Base-by-base conservation (phyloP, 768 basidiomycete genomes). In the Suillus subalutaceus region DNA sequence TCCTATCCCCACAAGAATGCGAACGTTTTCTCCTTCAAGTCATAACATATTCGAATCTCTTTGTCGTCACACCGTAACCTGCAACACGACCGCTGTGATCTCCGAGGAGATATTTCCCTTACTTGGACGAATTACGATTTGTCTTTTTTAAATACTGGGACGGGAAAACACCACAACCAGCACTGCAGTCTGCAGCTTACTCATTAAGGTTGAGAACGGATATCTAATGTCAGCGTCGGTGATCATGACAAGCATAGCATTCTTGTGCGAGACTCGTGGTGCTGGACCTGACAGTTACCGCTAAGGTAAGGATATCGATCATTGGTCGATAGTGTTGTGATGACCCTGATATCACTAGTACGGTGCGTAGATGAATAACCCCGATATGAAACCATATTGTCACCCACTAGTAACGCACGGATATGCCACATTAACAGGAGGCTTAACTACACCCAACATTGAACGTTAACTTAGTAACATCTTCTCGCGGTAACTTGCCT, bases 341-440 rank as follows among this genome's bases (percentile, higher is more conserved):
- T 7, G 35, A 60, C 26, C 58, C 40, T 41, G 23, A 26, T 60
- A 30, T 60, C 58, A 9, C 26, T 43, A 43, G 18, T 18, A 43
- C 43, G 9, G 9, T 18, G 2, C n/a, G 4, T n/a, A 57, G 37
- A 40, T 58, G 58, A 41, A 41, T 57, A 38, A 16, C 23, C 10
- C 38, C 38, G 58, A 60, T 60, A 60, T 60, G 40, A 60, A 60
- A 60, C 40, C 40, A 26, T 41, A 41, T 41, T 18, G 26, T 43
- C 20, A 10, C 23, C 10, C 26, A 15, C 40, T 43, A 18, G 40
- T 26, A 41, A 40, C 40, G n/a, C 58, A 43, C 40, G 58, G 26
- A 60, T 60, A 59, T 40, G 16, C 6, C 35, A 35, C 16, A 26
- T 40, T 15, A 10, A 59, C 38, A 26, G 23, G 15, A 59, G 23